These are phyloP conservation scores for Debaryomyces sp. DNA, from an alignment of 1,139 yeast genomes.

Conservation along the genomic window DNA sequence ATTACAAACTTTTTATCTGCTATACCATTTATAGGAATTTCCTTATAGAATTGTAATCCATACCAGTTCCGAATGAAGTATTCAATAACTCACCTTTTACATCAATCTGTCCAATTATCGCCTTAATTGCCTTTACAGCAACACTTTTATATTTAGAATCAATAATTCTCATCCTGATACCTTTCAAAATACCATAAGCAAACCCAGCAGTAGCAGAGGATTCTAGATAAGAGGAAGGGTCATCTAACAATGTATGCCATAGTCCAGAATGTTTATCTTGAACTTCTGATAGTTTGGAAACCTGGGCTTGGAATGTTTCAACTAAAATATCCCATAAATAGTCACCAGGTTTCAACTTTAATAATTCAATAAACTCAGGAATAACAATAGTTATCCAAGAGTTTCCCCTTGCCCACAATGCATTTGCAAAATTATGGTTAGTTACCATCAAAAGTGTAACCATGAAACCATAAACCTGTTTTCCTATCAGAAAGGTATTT, in stretches of 20 bases:
- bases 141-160: slow-evolving; percentile 20
- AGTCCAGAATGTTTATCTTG: slow-evolving; percentile 29
- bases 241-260: slow-evolving; percentile 37
- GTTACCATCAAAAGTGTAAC: slow-evolving; percentile 32
- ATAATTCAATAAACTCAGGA: slow-evolving; percentile 34
- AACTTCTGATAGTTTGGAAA: slow-evolving; percentile 22
- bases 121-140: slow-evolving; percentile 30
- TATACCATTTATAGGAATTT: no score
- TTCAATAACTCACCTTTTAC: slow-evolving; percentile 30
- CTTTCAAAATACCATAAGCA: slow-evolving; percentile 36
- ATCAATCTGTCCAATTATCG: slow-evolving; percentile 27
- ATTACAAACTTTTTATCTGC: no score
- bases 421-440: slow-evolving; percentile 34
- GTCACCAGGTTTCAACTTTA: slow-evolving; percentile 26
- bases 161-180: slow-evolving; percentile 23
- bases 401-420: slow-evolving; percentile 41
- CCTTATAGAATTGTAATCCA: slow-evolving; percentile 37
- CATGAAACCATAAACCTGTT: slow-evolving; percentile 36
- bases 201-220: slow-evolving; percentile 39
- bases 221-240: slow-evolving; percentile 29
- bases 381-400: slow-evolving; percentile 39
- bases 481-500: slow-evolving; percentile 30
- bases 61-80: slow-evolving; percentile 38
- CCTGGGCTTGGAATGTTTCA: slow-evolving; percentile 31
- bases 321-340: slow-evolving; percentile 25